Conservation (phyloP, 2,329 filamentous ascomycete species). For the Trichophyton equinum region DNA sequence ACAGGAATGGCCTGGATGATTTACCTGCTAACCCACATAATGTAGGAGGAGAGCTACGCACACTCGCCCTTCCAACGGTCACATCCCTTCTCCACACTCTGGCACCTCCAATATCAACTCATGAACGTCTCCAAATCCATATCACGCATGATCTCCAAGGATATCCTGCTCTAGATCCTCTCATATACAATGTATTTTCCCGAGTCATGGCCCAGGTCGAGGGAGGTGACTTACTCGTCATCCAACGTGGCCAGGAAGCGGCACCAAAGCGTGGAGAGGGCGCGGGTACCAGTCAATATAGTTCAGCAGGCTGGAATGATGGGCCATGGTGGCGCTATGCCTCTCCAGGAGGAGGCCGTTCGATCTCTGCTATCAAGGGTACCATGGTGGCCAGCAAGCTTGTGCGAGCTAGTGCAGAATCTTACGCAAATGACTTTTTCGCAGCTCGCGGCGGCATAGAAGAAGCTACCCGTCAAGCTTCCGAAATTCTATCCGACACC, state of each 20-base stretch:
- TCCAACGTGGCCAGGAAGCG: slow-evolving; percentile 84
- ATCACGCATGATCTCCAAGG: slow-evolving; percentile 91
- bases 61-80: slow-evolving; percentile 83
- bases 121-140: slow-evolving; percentile 93
- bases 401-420: slow-evolving; percentile 75
- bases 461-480: slow-evolving; percentile 64
- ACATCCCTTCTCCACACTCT: slow-evolving; percentile 90
- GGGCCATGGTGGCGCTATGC: slow-evolving; percentile 82
- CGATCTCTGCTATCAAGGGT: slow-evolving; percentile 67
- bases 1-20: background rate
- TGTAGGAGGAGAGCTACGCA: slow-evolving; percentile 71
- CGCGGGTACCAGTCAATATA: slow-evolving; percentile 13
- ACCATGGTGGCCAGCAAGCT: slow-evolving; percentile 81
- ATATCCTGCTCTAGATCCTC: slow-evolving; percentile 85
- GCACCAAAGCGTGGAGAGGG: slow-evolving; percentile 48
- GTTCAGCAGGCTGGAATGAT: slow-evolving; percentile 58
- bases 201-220: slow-evolving; percentile 99
- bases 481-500: slow-evolving; percentile 63
- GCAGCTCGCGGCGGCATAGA: slow-evolving; percentile 64
- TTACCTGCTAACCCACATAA: background rate
- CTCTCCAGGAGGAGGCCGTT: slow-evolving; percentile 51
- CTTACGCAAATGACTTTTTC: slow-evolving; percentile 78
- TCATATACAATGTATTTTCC: slow-evolving; percentile 83
- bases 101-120: slow-evolving; percentile 88
- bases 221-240: slow-evolving; percentile 83